Percentiles rank a stretch among this genome's conserved stretches.
phyloP scores from a whole-genome alignment of 768 basidiomycete species.

The Sarcodon aspratus region DNA sequence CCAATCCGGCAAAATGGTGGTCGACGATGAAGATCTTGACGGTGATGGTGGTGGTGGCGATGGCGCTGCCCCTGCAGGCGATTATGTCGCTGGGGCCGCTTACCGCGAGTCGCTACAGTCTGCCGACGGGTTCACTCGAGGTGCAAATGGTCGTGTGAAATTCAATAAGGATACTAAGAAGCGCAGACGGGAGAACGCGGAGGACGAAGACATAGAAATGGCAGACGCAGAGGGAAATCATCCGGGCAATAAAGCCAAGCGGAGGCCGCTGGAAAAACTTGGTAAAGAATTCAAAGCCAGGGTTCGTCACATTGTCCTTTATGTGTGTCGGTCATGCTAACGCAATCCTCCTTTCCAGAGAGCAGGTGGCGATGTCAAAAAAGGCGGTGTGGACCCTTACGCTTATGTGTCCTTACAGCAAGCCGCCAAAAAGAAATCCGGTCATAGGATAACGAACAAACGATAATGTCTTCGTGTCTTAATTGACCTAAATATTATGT shows the following conservation, averaged over 20 bases:
- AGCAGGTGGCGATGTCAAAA: constrained; percentile 91
- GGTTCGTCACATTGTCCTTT: constrained; percentile 33
- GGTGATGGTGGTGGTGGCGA: constrained; percentile 11
- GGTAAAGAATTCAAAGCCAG: constrained; percentile 96
- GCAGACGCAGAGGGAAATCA: constrained; percentile 48
- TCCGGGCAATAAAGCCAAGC: constrained; percentile 35
- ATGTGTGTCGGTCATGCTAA: background rate
- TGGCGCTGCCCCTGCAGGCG: constrained; percentile 7
- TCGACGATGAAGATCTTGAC: constrained; percentile 35
- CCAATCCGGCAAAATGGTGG: constrained; percentile 70
- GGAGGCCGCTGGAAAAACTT: constrained; percentile 41
- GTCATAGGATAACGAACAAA: constrained; percentile 5
- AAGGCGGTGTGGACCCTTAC: constrained; percentile 80
- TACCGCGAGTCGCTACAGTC: constrained; percentile 79
- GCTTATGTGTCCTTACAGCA: constrained; percentile 82
- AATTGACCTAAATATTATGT: too few relatives aligned
- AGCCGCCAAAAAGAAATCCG: constrained; percentile 52
- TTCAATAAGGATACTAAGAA: constrained; percentile 98
- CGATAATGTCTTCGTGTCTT: background rate
- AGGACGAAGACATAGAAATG: constrained; percentile 61
- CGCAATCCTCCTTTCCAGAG: constrained; percentile 36
- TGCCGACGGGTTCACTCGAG: constrained; percentile 83
- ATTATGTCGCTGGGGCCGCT: constrained; percentile 58
- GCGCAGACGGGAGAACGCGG: constrained; percentile 60
- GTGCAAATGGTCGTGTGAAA: constrained; percentile 74